Base-by-base conservation (phyloP, 2,329 filamentous ascomycete species). In the Aspergillus versicolor region DNA sequence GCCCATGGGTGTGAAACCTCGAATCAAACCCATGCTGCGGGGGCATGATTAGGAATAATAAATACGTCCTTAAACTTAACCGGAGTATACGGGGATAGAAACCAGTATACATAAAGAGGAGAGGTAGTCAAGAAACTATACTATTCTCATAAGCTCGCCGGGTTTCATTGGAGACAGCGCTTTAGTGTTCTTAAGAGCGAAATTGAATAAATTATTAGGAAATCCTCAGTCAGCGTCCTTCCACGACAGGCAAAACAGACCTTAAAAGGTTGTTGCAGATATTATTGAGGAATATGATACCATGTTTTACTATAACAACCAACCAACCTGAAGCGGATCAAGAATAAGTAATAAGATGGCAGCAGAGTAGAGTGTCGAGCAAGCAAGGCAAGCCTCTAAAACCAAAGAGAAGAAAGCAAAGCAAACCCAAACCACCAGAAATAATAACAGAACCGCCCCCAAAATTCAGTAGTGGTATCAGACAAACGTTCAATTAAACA, bases 101-200 rank as follows among this genome's bases (percentile, higher is more conserved):
- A 30, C 9, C 7, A 30, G 27, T 30, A 11, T 4, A 30, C 9
- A 40, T 46, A 24, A 45, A 12, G n/a, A 27, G n/a, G 46, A 32
- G 51, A 15, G 12, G 13, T 24, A 11, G 27, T 30, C 27, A 30
- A 58, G 48, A 24, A 60, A 57, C 34, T 46, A 40, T 52, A 19
- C 34, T 8, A 30, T 17, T 7, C 37, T 47, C 43, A 60, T 60
- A 60, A 60, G 55, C 37, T 40, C 21, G 38, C 34, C 52, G 5
- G 8, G 19, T 58, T 15, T 56, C n/a, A 58, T 60, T 60, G 56
- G 58, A 58, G 55, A 22, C 17, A 15, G 51, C 21, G 9, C 13
- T 27, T 56, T 54, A 40, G 49, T 57, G 54, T 17, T 48, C 15
- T 21, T 41, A 19, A 34, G 32, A 50, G 13, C 21, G 34, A 45